phyloP scores from a whole-genome alignment of 352 stramenopile genomes.

The Phytophthora macrochlamydospora region DNA sequence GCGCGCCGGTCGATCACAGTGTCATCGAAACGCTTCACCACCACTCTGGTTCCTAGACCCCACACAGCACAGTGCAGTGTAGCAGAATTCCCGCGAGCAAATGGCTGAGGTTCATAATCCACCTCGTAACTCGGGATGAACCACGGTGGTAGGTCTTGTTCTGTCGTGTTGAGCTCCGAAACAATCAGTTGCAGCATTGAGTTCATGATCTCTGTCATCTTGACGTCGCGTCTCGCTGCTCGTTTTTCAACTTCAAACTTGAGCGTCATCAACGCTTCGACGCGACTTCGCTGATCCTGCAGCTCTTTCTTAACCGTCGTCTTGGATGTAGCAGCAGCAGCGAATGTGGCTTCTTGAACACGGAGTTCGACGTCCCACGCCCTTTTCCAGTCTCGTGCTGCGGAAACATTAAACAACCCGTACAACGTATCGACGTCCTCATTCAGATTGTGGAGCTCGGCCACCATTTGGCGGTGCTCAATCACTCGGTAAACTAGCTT shows the following conservation, averaged over 20 bases:
- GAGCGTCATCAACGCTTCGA: slow-evolving; percentile 7
- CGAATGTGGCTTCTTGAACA: slow-evolving; percentile 4
- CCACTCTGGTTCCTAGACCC: slow-evolving; percentile 22
- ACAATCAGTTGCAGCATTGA: not conserved
- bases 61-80: slow-evolving; percentile 20
- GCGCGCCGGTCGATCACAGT: not conserved
- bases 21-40: slow-evolving; percentile 32
- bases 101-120: slow-evolving; percentile 4
- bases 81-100: slow-evolving; percentile 19
- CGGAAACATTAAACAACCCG: slow-evolving; percentile 22
- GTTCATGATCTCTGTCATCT: slow-evolving; percentile 7
- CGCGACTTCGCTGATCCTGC: not conserved
- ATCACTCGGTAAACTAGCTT: slow-evolving; percentile 6
- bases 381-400: slow-evolving; percentile 15
- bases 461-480: slow-evolving; percentile 15
- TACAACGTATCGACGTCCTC: slow-evolving; percentile 30
- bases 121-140: slow-evolving; percentile 21
- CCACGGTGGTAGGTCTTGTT: slow-evolving; percentile 3
- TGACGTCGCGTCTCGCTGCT: not conserved
- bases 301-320: not conserved
- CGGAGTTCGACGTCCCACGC: slow-evolving; percentile 15
- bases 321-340: not conserved
- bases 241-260: not conserved
- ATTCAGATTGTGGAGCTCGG: slow-evolving; percentile 18
- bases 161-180: not conserved